Percentiles rank a stretch among this genome's conserved stretches.
Conservation (phyloP, 176 grass and related monocot species). For the Triticum turgidum region DNA sequence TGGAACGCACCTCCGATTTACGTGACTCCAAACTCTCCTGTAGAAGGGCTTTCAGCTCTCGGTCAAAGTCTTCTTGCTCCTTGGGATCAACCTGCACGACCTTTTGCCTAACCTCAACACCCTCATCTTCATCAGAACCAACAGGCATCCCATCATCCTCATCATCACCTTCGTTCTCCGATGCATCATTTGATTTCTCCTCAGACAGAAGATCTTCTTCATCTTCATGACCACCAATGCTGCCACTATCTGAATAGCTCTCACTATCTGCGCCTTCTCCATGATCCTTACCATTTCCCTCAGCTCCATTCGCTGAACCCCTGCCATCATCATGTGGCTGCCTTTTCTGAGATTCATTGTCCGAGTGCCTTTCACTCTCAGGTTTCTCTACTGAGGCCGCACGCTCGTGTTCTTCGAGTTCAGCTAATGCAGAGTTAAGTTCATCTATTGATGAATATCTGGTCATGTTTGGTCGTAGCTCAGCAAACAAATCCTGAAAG, state of each 20-base stretch:
- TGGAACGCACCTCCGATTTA: slow-evolving; percentile 74
- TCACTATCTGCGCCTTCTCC: slow-evolving; percentile 69
- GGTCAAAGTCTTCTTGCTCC: slow-evolving; percentile 95
- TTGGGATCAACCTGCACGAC: slow-evolving; percentile 77
- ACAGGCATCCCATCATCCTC: slow-evolving; percentile 71
- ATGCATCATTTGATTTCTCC: slow-evolving; percentile 80
- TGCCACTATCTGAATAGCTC: slow-evolving; percentile 87
- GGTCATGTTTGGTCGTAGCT: slow-evolving; percentile 79
- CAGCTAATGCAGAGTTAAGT: slow-evolving; percentile 67
- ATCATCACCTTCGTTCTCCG: slow-evolving; percentile 80
- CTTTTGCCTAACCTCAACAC: slow-evolving; percentile 80
- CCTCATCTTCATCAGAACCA: slow-evolving; percentile 93
- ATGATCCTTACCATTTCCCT: slow-evolving; percentile 67
- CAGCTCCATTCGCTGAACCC: slow-evolving; percentile 51
- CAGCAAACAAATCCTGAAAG: slow-evolving; percentile 85
- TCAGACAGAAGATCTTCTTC: slow-evolving; percentile 84
- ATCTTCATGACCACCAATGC: slow-evolving; percentile 69
- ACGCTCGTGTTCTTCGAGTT: slow-evolving; percentile 84
- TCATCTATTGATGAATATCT: slow-evolving; percentile 89
- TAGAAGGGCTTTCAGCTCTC: slow-evolving; percentile 82
- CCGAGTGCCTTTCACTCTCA: slow-evolving; percentile 64
- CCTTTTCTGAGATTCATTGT: slow-evolving; percentile 58
- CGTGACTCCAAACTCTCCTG: slow-evolving; percentile 96
- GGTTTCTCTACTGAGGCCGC: slow-evolving; percentile 51
- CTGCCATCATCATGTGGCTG: slow-evolving; percentile 47